These are phyloP conservation scores for Colletotrichum lentis DNA, from an alignment of 2,329 filamentous ascomycete genomes.

Conservation along the genomic window DNA sequence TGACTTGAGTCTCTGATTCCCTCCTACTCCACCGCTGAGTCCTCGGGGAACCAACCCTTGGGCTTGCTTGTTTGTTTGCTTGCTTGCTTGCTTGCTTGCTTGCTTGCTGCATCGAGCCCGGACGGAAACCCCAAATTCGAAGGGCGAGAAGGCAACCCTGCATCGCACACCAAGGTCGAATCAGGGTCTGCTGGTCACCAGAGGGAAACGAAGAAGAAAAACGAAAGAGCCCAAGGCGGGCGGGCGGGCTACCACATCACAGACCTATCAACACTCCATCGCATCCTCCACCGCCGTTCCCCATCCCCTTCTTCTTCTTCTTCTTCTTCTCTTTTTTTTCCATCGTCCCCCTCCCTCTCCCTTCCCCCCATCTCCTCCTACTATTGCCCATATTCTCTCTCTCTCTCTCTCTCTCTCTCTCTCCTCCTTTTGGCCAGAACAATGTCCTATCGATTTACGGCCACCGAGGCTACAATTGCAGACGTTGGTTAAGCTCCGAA, in stretches of 20 bases:
- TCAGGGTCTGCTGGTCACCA: conserved; percentile 14
- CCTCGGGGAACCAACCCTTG: no score
- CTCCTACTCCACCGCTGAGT: no score
- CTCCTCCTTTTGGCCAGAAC: conserved; percentile 9
- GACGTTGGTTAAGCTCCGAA: conserved; percentile 33
- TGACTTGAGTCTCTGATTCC: not conserved
- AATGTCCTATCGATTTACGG: conserved; percentile 32
- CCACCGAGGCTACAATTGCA: conserved; percentile 34
- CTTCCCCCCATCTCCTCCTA: not conserved
- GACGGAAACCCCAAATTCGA: conserved; percentile 11
- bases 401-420: no score
- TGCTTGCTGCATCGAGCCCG: conserved; percentile 8
- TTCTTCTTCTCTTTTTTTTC: not conserved
- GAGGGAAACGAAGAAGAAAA: conserved; percentile 27
- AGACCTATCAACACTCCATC: conserved; percentile 25
- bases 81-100: not conserved
- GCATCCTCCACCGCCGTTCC: conserved; percentile 12
- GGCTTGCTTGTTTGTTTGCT: not conserved
- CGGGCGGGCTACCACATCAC: conserved; percentile 29
- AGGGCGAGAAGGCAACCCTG: conserved; percentile 16
- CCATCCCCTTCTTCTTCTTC: conserved; percentile 3
- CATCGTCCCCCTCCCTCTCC: conserved; percentile 1
- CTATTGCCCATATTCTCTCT: not conserved
- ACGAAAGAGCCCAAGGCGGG: conserved; percentile 18
- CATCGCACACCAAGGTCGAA: conserved; percentile 15